A percentile compares a stretch with the other conserved stretches of the same genome.
phyloP scores from a whole-genome alignment of 2,329 filamentous ascomycete species.

The Cryphonectria naterciae region DNA sequence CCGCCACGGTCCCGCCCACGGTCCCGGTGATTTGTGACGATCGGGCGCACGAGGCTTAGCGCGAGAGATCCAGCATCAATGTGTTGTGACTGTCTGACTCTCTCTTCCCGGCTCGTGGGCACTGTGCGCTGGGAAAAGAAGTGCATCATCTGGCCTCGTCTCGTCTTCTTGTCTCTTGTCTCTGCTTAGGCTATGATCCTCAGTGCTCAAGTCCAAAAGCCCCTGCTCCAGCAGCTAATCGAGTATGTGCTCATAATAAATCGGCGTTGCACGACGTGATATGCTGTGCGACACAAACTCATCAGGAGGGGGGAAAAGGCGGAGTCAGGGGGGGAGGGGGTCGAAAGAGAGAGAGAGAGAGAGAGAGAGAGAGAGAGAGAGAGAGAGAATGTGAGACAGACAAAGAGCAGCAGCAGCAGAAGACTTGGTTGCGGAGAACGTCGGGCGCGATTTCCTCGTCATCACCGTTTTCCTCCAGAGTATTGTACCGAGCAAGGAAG shows the following conservation, averaged over 20 bases:
- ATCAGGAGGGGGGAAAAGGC: constrained; percentile 10
- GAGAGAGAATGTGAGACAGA: too few relatives aligned
- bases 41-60: constrained; percentile 15
- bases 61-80: constrained; percentile 25
- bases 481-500: background rate
- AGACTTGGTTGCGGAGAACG: background rate
- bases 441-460: background rate
- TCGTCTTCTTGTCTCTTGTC: constrained; percentile 11
- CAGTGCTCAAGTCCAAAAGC: background rate
- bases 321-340: background rate
- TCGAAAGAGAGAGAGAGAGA: background rate
- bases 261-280: constrained; percentile 23
- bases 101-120: constrained; percentile 1
- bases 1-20: background rate
- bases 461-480: too few relatives aligned
- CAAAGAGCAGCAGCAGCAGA: background rate
- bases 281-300: constrained; percentile 28
- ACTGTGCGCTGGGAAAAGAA: constrained; percentile 5
- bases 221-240: constrained; percentile 15
- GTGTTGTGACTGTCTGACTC: constrained; percentile 20
- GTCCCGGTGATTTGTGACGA: background rate
- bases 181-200: background rate
- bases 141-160: background rate
- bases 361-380: background rate
- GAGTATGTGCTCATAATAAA: constrained; percentile 18